phyloP scores from a whole-genome alignment of 108 stramenopile genomes.

The Cyclostephanos invisitatus region DNA sequence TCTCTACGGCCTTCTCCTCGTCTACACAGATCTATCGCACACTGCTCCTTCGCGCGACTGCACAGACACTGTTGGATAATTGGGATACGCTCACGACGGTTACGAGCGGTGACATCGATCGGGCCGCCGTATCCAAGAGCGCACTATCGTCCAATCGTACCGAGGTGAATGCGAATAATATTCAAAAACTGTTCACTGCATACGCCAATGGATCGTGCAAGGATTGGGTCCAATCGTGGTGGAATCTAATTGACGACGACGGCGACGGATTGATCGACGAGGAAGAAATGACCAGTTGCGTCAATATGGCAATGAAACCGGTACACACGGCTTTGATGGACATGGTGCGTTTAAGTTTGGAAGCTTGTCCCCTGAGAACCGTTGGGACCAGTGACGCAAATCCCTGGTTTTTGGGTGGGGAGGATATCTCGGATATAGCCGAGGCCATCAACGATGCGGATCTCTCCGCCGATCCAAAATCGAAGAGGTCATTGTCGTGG shows the following conservation, averaged over 20 bases:
- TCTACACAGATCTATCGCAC: constrained; percentile 37
- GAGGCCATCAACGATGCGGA: constrained; percentile 21
- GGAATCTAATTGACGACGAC: constrained; percentile 79
- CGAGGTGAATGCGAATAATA: constrained; percentile 23
- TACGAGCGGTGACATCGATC: constrained; percentile 80
- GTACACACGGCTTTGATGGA: constrained; percentile 57
- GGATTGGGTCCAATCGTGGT: constrained; percentile 67
- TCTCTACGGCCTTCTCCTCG: constrained; percentile 26
- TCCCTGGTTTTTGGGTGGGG: constrained; percentile 39
- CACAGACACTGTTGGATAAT: constrained; percentile 41
- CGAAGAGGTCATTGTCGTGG: constrained; percentile 54
- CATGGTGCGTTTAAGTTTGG: constrained; percentile 44
- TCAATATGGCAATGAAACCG: constrained; percentile 57
- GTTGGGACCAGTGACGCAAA: constrained; percentile 15
- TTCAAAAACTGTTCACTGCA: constrained; percentile 50
- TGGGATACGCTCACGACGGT: constrained; percentile 65
- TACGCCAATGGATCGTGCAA: constrained; percentile 48
- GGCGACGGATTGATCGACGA: constrained; percentile 82
- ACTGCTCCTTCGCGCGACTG: constrained; percentile 40
- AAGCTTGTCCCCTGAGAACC: constrained; percentile 47
- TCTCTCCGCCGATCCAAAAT: not conserved
- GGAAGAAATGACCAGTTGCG: constrained; percentile 80
- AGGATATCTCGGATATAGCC: constrained; percentile 20
- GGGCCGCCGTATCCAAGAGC: constrained; percentile 62
- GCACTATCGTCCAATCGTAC: constrained; percentile 30